Conservation (phyloP, 2,329 filamentous ascomycete species). For the Claviceps sorghi region DNA sequence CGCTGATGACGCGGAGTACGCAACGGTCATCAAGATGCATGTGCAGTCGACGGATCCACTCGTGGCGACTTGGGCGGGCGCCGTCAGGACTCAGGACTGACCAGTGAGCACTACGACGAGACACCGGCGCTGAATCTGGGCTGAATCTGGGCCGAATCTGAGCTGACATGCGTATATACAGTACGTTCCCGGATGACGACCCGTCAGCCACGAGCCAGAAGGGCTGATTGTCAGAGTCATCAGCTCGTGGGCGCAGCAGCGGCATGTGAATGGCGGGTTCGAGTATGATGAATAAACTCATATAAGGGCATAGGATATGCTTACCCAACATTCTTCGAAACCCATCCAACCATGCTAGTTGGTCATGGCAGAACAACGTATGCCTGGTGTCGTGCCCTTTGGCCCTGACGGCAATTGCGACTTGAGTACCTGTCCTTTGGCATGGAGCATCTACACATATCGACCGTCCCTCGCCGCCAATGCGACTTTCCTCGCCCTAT, state of each 20-base stretch:
- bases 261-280: too few relatives aligned
- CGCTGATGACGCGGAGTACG: too few relatives aligned
- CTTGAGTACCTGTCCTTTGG: constrained; percentile 30
- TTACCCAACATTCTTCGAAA: too few relatives aligned
- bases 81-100: too few relatives aligned
- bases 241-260: too few relatives aligned
- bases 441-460: constrained; percentile 38
- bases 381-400: constrained; percentile 19
- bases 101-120: neutral
- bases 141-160: too few relatives aligned
- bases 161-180: neutral
- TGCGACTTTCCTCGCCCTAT: constrained; percentile 34
- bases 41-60: neutral
- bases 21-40: too few relatives aligned
- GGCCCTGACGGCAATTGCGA: constrained; percentile 32
- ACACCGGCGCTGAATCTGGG: too few relatives aligned
- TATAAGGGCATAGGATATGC: neutral
- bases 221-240: too few relatives aligned
- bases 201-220: too few relatives aligned
- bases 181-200: too few relatives aligned
- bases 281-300: neutral
- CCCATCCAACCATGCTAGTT: neutral
- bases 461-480: constrained; percentile 39
- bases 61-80: neutral
- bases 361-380: constrained; percentile 4